Base-by-base conservation (phyloP, 2,329 filamentous ascomycete species). In the Claviceps capensis region DNA sequence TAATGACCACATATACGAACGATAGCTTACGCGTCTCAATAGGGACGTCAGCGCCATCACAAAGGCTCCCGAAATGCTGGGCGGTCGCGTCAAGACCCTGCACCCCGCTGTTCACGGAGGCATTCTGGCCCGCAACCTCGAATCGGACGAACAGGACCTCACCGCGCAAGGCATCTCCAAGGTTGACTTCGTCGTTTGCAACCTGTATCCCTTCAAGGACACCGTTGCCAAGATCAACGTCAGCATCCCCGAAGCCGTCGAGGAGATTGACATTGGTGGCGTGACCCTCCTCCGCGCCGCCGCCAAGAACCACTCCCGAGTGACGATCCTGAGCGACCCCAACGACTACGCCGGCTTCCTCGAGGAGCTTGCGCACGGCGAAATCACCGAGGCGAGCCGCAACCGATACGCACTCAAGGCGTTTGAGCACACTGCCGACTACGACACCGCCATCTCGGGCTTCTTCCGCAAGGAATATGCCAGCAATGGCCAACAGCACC, bases 401-500 rank as follows among this genome's bases (percentile, higher is more conserved):
- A 89, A 95, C 68, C 75, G 81, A 53, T 96, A 95, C 66, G 91
- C 93, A 26, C 81, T 97, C 63, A 98, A 98, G 79, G 93, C 93
- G 16, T 98, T 98, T 65, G 88, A 95, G 73, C 93, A 97, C 72
- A 98, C 93, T 41, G 89, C 93, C 58, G 89, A 95, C 69, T 98
- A 98, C 69, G 93, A 98, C 67, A 79, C 82, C 44, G 88, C 93
- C 61, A 98, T 98, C 67, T 85, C 91, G 38, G 87, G 87, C 63
- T 98, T 95, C 77, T 98, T 98, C 82, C 86, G 93, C 67, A 91
- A 94, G 77, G 85, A 95, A 72, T 98, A 97, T 66, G 89, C 93
- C 53, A 82, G 83, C 57, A 83, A 89, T 54, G 90, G 90, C 58
- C 71, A 81, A 57, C 88, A 96, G 72, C 83, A 95, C 69, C 66